Percentiles rank a stretch among this genome's conserved stretches.
Conservation (phyloP, 2,329 filamentous ascomycete genomes). For the Claviceps maximensis region DNA sequence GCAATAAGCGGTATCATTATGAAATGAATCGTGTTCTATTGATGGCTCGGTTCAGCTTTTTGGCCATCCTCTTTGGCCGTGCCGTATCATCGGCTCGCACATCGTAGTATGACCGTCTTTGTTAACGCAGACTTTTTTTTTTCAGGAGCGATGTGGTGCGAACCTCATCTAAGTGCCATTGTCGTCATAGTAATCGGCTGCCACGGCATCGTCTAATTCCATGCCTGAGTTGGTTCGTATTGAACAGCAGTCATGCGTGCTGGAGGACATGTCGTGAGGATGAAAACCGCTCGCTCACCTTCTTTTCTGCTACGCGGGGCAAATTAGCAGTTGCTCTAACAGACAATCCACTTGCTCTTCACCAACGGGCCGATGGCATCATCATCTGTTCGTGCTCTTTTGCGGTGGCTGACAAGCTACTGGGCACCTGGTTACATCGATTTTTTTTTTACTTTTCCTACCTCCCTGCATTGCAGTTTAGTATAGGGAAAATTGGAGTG, state of each 20-base stretch:
- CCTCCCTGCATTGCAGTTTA: neutral
- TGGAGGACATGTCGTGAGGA: neutral
- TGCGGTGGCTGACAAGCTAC: neutral
- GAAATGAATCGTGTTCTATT: neutral
- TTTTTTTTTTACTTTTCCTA: neutral
- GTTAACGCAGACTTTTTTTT: neutral
- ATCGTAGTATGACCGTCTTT: neutral
- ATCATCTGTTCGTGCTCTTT: neutral
- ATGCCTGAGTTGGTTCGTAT: neutral
- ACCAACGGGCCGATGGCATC: neutral
- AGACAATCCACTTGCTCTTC: neutral
- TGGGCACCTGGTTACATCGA: neutral
- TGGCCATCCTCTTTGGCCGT: no score
- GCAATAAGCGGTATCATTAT: neutral
- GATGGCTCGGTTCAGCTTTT: neutral
- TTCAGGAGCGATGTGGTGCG: neutral
- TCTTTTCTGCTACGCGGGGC: neutral
- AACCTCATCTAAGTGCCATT: neutral
- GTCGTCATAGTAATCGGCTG: neutral
- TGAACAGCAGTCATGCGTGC: neutral
- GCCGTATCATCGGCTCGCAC: neutral
- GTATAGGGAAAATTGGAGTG: neutral
- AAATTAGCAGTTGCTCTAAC: neutral
- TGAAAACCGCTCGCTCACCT: neutral
- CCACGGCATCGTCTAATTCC: neutral